Evolutionary conservation across 768 basidiomycete genomes (phyloP), one percentile per base, ranked within the genome.

Genomic region (Hydnomerulius pinastri): DNA sequence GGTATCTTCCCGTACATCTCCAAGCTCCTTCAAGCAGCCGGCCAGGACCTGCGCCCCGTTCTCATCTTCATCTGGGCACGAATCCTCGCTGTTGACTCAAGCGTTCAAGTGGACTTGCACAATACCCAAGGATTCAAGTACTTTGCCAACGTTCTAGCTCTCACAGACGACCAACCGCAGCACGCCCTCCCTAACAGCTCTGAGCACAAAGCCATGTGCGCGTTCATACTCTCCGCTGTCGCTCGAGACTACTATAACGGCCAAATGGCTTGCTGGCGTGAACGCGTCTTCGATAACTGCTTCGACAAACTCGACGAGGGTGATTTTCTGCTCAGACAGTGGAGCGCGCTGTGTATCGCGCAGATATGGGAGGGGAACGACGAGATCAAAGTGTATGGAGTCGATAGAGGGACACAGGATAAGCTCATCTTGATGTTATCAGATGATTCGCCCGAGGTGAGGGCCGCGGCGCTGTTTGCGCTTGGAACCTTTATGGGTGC

Each of bases 1-100:
- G 97, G 97, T 11, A 98, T 98, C 63, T 98, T 98, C 75, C 96
- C 97, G 4, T 99, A 98, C 66, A 98, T 98, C 43, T 91, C 92
- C 49, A 95, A 97, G 62, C 81, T 99, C 5, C 80, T 99, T 6
- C 94, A 97, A 69, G 94, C 96, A 0, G 92, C 94, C 1, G 91
- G 94, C 1, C 86, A 87, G 57, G 96, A 98, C 60, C 80, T 98
- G n/a, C 88, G 93, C 23, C 97, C 97, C 1, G 96, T 98, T 8
- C 77, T 99, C 18, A 98, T 98, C 56, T 99, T 98, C 74, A 98
- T 99, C 51, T 98, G 97, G 97, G 90, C 96, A 3, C 82, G 97
- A 18, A 98, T 99, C 55, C 81, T 98, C 24, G 96, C 96, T 2
- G 92, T 98, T n/a, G 96, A 98, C 66, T 85, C 86, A 1, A 82